Conservation (phyloP, 2,329 filamentous ascomycete genomes). For the Microdochium paspali region DNA sequence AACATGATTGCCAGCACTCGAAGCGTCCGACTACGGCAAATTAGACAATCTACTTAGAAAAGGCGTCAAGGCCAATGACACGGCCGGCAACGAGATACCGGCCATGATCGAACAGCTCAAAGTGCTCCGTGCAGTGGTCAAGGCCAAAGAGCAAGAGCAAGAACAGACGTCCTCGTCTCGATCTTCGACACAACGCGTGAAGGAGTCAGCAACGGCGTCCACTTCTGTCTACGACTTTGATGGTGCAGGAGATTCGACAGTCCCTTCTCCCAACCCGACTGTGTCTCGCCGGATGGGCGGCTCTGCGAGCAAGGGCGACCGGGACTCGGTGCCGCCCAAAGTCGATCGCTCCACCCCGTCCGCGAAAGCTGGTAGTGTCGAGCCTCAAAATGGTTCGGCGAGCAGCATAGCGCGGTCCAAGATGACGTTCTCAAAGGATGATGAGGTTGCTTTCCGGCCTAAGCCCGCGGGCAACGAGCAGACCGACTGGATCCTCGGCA, state of each 20-base stretch:
- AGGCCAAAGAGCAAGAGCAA: conserved; percentile 27
- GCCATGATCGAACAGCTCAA: conserved; percentile 26
- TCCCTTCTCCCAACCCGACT: conserved; percentile 27
- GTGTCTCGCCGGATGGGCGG: conserved; percentile 24
- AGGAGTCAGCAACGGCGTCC: conserved; percentile 14
- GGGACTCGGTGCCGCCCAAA: conserved; percentile 46
- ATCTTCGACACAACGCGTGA: conserved; percentile 14
- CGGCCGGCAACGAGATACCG: conserved; percentile 15
- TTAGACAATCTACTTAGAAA: conserved; percentile 20
- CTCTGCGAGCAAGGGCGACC: conserved; percentile 25
- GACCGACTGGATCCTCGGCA: conserved; percentile 65
- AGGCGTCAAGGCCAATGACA: conserved; percentile 22
- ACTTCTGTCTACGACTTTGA: conserved; percentile 33
- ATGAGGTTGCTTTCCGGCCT: conserved; percentile 58
- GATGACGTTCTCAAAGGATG: conserved; percentile 49
- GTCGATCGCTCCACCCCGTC: conserved; percentile 30
- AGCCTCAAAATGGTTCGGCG: conserved; percentile 32
- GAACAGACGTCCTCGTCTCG: conserved; percentile 18
- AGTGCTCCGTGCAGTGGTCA: conserved; percentile 27
- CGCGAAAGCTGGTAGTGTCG: conserved; percentile 32
- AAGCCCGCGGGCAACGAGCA: conserved; percentile 39
- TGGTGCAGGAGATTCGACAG: conserved; percentile 29
- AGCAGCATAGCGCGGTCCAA: conserved; percentile 35
- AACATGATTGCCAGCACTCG: conserved; percentile 14
- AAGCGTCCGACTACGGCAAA: conserved; percentile 20